A percentile compares a stretch with the other conserved stretches of the same genome.
Evolutionary conservation across 805 yeast genomes (phyloP).

Genomic region (Kuraishia molischiana): DNA sequence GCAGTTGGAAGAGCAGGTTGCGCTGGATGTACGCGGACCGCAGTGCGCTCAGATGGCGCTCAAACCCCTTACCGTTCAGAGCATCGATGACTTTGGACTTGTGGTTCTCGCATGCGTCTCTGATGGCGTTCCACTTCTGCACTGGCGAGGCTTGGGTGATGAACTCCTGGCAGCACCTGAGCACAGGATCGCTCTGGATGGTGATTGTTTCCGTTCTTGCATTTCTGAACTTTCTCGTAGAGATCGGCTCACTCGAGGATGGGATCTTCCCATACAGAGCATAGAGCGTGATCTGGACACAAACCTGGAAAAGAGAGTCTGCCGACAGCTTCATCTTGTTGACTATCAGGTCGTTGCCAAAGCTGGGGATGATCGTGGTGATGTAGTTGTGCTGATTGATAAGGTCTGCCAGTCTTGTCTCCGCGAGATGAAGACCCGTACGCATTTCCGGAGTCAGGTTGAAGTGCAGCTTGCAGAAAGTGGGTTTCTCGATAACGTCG

Average conservation of each 20-base stretch:
- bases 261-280: conserved; percentile 42
- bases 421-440: conserved; percentile 42
- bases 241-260: conserved; percentile 34
- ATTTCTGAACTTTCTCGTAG: conserved; percentile 59
- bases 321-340: conserved; percentile 31
- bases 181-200: conserved; percentile 44
- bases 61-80: conserved; percentile 58
- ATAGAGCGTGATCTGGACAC: conserved; percentile 43
- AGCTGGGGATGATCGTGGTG: conserved; percentile 18
- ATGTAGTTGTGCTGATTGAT: conserved; percentile 49
- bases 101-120: conserved; percentile 43
- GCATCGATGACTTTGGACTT: conserved; percentile 37
- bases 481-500: conserved; percentile 26
- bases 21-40: conserved; percentile 43
- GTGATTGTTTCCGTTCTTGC: conserved; percentile 65
- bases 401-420: conserved; percentile 47
- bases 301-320: conserved; percentile 42
- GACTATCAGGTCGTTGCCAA: conserved; percentile 24
- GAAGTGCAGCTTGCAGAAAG: conserved; percentile 19
- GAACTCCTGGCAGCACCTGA: conserved; percentile 49
- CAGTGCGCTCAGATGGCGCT: conserved; percentile 60
- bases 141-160: conserved; percentile 41
- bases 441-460: conserved; percentile 33
- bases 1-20: conserved; percentile 33
- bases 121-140: conserved; percentile 40